phyloP scores from a whole-genome alignment of 345 rosid genomes.

The Murraya koenigii region DNA sequence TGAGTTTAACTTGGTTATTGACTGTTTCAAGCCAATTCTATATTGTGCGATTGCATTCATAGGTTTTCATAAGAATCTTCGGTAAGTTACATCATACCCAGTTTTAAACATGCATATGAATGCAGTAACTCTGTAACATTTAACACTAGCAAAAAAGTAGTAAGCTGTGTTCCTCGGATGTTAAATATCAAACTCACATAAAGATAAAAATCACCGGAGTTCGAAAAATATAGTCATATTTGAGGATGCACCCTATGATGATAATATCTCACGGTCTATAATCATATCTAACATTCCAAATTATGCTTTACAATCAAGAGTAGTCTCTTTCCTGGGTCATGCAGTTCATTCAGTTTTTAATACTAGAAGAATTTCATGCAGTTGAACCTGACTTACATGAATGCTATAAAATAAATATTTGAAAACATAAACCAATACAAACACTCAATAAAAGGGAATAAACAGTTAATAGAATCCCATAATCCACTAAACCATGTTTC shows the following conservation, averaged over 20 bases:
- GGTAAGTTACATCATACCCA: not conserved
- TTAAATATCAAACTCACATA: not conserved
- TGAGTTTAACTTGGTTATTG: not conserved
- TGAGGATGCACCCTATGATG: not conserved
- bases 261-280: not conserved
- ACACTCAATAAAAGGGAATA: not conserved
- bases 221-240: not conserved
- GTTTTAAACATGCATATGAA: not conserved
- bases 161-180: not conserved
- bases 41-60: not conserved
- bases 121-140: not conserved
- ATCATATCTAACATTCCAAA: not conserved
- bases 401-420: not conserved
- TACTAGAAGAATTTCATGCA: not conserved
- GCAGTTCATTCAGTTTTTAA: slow-evolving; percentile 1
- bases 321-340: not conserved
- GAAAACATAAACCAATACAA: not conserved
- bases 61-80: not conserved
- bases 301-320: not conserved
- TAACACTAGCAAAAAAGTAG: not conserved
- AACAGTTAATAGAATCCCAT: not conserved
- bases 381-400: not conserved
- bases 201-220: not conserved
- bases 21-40: slow-evolving; percentile 1
- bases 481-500: not conserved